Conservation (phyloP, 2,329 filamentous ascomycete species). For the Chalara sp. region DNA sequence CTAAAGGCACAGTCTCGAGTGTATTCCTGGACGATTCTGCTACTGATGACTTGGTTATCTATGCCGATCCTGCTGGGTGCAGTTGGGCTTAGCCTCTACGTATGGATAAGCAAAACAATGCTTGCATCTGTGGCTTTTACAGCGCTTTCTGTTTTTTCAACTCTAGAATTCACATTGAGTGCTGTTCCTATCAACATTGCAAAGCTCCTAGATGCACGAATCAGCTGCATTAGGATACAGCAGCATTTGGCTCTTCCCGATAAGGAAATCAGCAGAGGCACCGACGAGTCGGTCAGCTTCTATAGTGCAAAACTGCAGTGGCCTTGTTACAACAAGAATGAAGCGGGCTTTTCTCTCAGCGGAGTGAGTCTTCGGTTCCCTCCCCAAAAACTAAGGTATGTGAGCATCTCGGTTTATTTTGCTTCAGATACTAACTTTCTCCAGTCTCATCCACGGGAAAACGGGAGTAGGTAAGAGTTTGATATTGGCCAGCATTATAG, state of each 20-base stretch:
- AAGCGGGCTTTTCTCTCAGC: constrained; percentile 64
- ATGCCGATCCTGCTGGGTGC: constrained; percentile 68
- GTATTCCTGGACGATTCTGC: constrained; percentile 11
- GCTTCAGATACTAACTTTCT: constrained; percentile 57
- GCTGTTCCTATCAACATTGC: constrained; percentile 66
- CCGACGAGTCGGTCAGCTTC: too few relatives aligned
- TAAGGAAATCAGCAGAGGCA: constrained; percentile 32
- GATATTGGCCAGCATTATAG: constrained; percentile 64
- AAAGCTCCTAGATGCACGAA: constrained; percentile 60
- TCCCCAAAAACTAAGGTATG: constrained; percentile 50
- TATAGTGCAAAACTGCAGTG: constrained; percentile 12
- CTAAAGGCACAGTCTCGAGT: constrained; percentile 53
- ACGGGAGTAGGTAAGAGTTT: constrained; percentile 74
- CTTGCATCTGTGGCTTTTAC: constrained; percentile 73
- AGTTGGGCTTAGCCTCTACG: constrained; percentile 61
- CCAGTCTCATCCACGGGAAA: constrained; percentile 69
- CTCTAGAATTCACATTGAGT: constrained; percentile 61
- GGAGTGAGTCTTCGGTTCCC: constrained; percentile 34
- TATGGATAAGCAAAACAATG: constrained; percentile 52
- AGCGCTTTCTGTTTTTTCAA: constrained; percentile 63
- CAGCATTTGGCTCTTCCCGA: constrained; percentile 55
- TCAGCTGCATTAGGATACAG: constrained; percentile 66
- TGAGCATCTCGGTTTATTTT: constrained; percentile 55
- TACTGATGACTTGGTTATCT: constrained; percentile 49
- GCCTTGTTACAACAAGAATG: constrained; percentile 60